A percentile compares a stretch with the other conserved stretches of the same genome.
phyloP scores from a whole-genome alignment of 2,329 filamentous ascomycete species.

The Fusarium acutatum region DNA sequence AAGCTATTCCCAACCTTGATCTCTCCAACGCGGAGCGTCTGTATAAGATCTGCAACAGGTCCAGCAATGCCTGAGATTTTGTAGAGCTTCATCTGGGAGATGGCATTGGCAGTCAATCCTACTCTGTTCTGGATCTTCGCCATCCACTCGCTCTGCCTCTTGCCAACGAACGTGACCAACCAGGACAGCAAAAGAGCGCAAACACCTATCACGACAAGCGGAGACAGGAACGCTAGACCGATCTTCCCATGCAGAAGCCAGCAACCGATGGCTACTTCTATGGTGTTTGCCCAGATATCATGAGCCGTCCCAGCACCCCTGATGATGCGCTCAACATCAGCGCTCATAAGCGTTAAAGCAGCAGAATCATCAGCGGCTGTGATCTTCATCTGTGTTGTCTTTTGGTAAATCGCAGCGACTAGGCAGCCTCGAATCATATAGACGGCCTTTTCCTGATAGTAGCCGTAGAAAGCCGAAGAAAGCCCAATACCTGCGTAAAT shows the following conservation, averaged over 20 bases:
- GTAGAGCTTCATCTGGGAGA: constrained; percentile 46
- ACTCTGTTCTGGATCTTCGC: constrained; percentile 47
- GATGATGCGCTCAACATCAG: constrained; percentile 55
- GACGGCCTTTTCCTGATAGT: constrained; percentile 47
- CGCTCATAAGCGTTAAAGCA: constrained; percentile 57
- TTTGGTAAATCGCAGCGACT: constrained; percentile 45
- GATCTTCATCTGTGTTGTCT: constrained; percentile 45
- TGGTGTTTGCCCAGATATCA: constrained; percentile 50
- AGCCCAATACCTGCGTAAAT: constrained; percentile 54
- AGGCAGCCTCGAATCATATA: constrained; percentile 47
- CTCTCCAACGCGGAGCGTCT: constrained; percentile 42
- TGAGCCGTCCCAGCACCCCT: constrained; percentile 48
- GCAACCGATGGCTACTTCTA: constrained; percentile 55
- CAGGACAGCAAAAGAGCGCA: constrained; percentile 31
- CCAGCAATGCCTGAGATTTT: constrained; percentile 45
- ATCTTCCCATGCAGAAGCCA: constrained; percentile 58
- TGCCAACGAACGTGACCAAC: constrained; percentile 23
- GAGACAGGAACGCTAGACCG: constrained; percentile 57
- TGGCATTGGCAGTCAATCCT: constrained; percentile 42
- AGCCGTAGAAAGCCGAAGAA: constrained; percentile 51
- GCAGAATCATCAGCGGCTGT: constrained; percentile 49
- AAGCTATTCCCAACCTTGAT: constrained; percentile 41
- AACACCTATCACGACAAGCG: constrained; percentile 53
- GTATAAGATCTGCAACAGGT: constrained; percentile 43
- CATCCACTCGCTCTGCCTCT: constrained; percentile 49